These are phyloP conservation scores for Colletotrichum shisoi DNA, from an alignment of 2,329 filamentous ascomycete genomes.

Conservation along the genomic window DNA sequence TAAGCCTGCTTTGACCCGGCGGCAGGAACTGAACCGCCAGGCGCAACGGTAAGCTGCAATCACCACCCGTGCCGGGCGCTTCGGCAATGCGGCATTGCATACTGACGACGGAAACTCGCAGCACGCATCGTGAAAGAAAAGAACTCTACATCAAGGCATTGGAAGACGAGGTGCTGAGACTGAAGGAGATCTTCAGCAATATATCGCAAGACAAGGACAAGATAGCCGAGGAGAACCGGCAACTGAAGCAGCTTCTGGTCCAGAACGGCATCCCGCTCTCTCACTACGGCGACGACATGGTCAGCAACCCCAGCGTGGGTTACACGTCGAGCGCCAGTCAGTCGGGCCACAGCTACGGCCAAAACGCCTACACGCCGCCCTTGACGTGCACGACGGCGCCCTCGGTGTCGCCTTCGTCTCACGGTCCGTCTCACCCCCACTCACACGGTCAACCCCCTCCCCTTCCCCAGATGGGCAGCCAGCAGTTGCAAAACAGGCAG, in stretches of 20 bases:
- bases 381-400: conserved; percentile 55
- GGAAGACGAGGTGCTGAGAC: conserved; percentile 86
- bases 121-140: conserved; percentile 95
- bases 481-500: conserved; percentile 45
- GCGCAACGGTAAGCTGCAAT: conserved; percentile 77
- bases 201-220: conserved; percentile 78
- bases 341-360: conserved; percentile 66
- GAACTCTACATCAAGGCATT: conserved; percentile 94
- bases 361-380: conserved; percentile 59
- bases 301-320: conserved; percentile 57
- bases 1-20: conserved; percentile 88
- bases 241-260: conserved; percentile 67
- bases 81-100: conserved; percentile 25
- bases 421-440: conserved; percentile 40
- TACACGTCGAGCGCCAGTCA: conserved; percentile 65
- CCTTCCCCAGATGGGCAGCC: conserved; percentile 43
- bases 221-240: conserved; percentile 79
- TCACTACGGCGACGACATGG: conserved; percentile 53
- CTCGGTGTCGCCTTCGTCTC: conserved; percentile 50
- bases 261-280: conserved; percentile 60
- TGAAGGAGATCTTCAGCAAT: conserved; percentile 84
- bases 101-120: conserved; percentile 50
- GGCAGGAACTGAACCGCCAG: conserved; percentile 94
- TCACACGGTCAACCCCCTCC: conserved; percentile 39
- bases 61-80: not conserved